These are phyloP conservation scores for Phalaenopsis hybrid DNA, from an alignment of 116 monocot species.

Conservation along the genomic window DNA sequence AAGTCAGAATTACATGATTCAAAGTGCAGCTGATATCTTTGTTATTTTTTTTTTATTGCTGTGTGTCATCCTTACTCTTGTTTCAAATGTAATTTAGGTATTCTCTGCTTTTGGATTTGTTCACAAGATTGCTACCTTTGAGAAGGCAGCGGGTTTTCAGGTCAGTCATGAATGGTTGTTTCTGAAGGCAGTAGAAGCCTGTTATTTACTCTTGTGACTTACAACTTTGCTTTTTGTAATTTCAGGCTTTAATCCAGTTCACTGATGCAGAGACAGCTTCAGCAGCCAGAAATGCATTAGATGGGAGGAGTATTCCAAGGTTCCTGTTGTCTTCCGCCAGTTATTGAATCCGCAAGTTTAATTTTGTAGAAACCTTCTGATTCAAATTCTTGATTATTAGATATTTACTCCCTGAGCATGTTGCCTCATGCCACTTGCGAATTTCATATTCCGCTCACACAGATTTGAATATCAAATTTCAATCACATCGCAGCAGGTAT, in stretches of 20 bases:
- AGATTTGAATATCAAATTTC: constrained; percentile 93
- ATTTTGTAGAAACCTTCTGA: constrained; percentile 14
- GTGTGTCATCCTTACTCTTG: not conserved
- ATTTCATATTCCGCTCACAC: constrained; percentile 87
- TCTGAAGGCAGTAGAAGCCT: not conserved
- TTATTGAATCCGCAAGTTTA: not conserved
- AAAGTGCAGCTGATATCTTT: constrained; percentile 1
- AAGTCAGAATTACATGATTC: constrained; percentile 10
- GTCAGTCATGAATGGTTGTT: constrained; percentile 23
- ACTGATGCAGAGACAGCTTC: constrained; percentile 72
- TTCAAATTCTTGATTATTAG: constrained; percentile 30
- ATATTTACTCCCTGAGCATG: constrained; percentile 86
- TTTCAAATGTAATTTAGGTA: constrained; percentile 35
- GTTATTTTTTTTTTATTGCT: not conserved
- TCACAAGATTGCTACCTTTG: constrained; percentile 94
- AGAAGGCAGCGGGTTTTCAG: constrained; percentile 98
- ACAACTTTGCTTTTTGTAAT: not conserved
- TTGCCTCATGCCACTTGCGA: constrained; percentile 64
- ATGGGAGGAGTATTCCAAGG: constrained; percentile 98
- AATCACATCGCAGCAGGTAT: constrained; percentile 95
- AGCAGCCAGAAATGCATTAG: constrained; percentile 69
- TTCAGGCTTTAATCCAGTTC: constrained; percentile 82
- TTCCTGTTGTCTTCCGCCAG: constrained; percentile 8
- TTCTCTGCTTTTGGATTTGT: constrained; percentile 98
- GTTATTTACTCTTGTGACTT: not conserved